phyloP scores from a whole-genome alignment of 192 early-diverging fungal genomes.

The Backusella macrospora region DNA sequence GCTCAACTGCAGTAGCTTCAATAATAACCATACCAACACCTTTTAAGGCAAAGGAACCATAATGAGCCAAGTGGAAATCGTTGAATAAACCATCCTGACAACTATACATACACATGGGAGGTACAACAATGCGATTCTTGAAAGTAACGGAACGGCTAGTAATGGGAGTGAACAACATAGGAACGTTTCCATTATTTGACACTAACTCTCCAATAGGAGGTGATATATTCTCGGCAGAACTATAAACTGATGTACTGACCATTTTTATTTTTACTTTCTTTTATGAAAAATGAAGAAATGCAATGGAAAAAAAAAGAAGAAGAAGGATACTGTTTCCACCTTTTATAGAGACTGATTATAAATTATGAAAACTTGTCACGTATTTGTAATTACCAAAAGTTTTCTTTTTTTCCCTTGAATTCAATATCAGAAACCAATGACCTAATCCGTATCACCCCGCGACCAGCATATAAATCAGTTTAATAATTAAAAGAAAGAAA shows the following conservation, averaged over 20 bases:
- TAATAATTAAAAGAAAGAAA: background rate
- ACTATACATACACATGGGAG: conserved; percentile 89
- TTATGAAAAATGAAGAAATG: background rate
- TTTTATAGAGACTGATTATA: background rate
- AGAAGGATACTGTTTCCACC: background rate
- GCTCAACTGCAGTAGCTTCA: conserved; percentile 74
- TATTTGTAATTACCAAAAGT: background rate
- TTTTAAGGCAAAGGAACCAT: conserved; percentile 69
- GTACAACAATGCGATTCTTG: conserved; percentile 76
- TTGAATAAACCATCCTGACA: conserved; percentile 64
- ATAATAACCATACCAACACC: conserved; percentile 83
- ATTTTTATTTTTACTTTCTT: background rate
- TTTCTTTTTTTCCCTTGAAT: background rate
- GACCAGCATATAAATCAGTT: background rate
- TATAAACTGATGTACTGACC: background rate
- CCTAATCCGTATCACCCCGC: background rate
- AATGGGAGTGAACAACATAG: conserved; percentile 69
- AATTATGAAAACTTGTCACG: background rate
- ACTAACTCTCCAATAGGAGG: background rate
- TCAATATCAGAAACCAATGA: background rate
- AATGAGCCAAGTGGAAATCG: conserved; percentile 65
- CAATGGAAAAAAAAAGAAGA: background rate
- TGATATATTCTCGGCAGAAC: background rate
- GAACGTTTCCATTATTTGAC: background rate
- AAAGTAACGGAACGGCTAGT: conserved; percentile 66